Evolutionary conservation across 2,329 filamentous ascomycete species (phyloP), one percentile per base, ranked within the genome.

Genomic region (Macrophomina phaseolina): DNA sequence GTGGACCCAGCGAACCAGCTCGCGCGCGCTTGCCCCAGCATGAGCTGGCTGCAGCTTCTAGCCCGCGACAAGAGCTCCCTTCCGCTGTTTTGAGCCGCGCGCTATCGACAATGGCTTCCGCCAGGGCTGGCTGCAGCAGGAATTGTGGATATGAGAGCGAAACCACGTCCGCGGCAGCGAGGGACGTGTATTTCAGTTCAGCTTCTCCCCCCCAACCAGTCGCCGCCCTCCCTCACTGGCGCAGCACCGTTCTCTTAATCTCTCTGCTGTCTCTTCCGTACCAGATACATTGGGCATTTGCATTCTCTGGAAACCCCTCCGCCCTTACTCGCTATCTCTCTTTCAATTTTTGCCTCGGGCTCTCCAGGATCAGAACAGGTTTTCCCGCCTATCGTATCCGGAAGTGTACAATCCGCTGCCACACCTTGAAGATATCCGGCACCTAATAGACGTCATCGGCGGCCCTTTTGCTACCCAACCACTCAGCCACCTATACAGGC

Each of bases 381-480:
- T 65, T 65, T 58, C 52, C 45, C 42, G 40, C 63, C 46, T 45
- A 40, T 49, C 40, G 40, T 58, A 56, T 58, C 63, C 61, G 61
- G 51, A 64, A 53, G n/a, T 32, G 61, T 53, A 40, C 4, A 18
- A 14, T 28, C 46, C 30, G 51, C 51, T 36, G 51, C 51, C 30
- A 53, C 52, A 18, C 34, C 52, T 58, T 52, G 42, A 38, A 16
- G 63, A n/a, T 51, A 34, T 18, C 32, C 40, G 32, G 63, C 45
- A 49, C 63, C 51, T 48, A 40, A 30, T n/a, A 55, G 63, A 65
- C 63, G 63, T 65, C 63, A 65, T 65, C 42, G 49, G 46, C 49
- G 9, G 11, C 32, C 23, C n/a, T 36, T 34, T 23, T 36, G 62
- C n/a, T n/a, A 48, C 32, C 28, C 51, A 16, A 28, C 52, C 28